A percentile compares a stretch with the other conserved stretches of the same genome.
phyloP scores from a whole-genome alignment of 140 eudicot species.

The Bidens hawaiensis region DNA sequence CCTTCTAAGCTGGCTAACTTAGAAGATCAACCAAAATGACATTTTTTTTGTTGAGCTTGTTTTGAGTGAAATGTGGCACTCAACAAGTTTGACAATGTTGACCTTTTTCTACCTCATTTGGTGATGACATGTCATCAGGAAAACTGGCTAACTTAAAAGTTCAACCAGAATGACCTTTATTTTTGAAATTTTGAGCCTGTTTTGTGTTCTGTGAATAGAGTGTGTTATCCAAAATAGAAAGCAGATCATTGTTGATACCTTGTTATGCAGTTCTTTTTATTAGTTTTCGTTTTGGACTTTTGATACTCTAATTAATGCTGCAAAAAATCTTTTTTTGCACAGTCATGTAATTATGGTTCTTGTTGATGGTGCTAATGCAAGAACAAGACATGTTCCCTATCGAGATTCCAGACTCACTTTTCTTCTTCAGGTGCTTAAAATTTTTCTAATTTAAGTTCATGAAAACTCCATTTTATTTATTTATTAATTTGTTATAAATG shows the following conservation, averaged over 20 bases:
- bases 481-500: neutral
- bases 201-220: neutral
- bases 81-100: neutral
- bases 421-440: slow-evolving; percentile 80
- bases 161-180: neutral
- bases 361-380: slow-evolving; percentile 85
- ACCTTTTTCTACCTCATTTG: neutral
- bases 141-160: neutral
- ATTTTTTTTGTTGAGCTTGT: neutral
- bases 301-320: neutral
- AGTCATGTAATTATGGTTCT: slow-evolving; percentile 99
- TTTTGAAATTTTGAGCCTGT: neutral
- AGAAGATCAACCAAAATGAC: neutral
- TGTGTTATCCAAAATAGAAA: neutral
- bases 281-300: no score
- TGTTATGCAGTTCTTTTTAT: neutral
- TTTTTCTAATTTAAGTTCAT: neutral
- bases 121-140: slow-evolving; percentile 1
- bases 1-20: neutral
- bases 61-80: neutral
- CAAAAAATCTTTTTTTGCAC: slow-evolving; percentile 10
- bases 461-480: neutral
- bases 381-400: slow-evolving; percentile 78
- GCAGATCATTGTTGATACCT: neutral
- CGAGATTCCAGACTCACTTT: slow-evolving; percentile 95